Conservation (phyloP, 495 filamentous ascomycete genomes). For the Cenococcum geophilum region DNA sequence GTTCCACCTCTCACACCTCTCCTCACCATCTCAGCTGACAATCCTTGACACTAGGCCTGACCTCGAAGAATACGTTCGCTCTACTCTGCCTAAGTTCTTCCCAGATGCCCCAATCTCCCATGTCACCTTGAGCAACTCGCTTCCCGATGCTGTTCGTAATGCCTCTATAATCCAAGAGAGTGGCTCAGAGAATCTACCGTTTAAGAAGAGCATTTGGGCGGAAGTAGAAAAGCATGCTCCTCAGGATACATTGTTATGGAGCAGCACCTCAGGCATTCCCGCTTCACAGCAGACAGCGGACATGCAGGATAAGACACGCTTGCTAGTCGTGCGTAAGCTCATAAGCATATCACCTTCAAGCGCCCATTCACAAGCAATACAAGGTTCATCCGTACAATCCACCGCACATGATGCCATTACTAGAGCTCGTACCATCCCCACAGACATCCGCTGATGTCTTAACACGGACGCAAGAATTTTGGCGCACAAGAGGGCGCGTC, state of each 20-base stretch:
- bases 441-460: conserved; percentile 40
- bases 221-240: conserved; percentile 42
- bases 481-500: conserved; percentile 42
- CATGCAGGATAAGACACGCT: conserved; percentile 42
- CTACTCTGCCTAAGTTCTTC: conserved; percentile 39
- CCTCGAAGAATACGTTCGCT: conserved; percentile 42
- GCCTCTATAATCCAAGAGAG: conserved; percentile 55
- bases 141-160: conserved; percentile 42
- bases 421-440: conserved; percentile 53
- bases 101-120: conserved; percentile 17
- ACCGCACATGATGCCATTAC: conserved; percentile 56
- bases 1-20: conserved; percentile 46
- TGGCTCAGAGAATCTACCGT: conserved; percentile 48
- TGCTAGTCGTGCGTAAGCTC: conserved; percentile 41
- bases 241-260: conserved; percentile 47
- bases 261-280: conserved; percentile 52
- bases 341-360: conserved; percentile 10
- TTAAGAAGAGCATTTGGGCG: conserved; percentile 50
- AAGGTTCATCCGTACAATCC: conserved; percentile 56
- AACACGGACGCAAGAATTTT: conserved; percentile 46
- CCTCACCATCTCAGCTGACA: conserved; percentile 39
- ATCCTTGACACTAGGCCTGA: conserved; percentile 52
- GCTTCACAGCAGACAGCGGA: conserved; percentile 43
- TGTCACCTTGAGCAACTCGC: conserved; percentile 37
- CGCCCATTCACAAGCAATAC: conserved; percentile 44